These are phyloP conservation scores for Diaporthe eres DNA, from an alignment of 2,329 filamentous ascomycete species.

Conservation along the genomic window DNA sequence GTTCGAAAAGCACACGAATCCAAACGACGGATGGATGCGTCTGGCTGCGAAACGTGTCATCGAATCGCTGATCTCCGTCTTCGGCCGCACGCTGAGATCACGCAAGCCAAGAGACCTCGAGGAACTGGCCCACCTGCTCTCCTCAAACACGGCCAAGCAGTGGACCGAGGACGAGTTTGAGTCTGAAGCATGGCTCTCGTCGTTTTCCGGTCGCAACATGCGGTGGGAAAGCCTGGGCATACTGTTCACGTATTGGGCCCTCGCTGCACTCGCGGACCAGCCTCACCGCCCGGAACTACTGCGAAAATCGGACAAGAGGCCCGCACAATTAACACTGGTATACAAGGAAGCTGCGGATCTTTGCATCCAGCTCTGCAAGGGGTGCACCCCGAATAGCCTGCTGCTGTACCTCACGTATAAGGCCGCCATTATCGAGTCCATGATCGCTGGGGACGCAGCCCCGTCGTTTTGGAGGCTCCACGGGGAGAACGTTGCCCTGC, in stretches of 20 bases:
- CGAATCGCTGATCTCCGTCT: slow-evolving; percentile 50
- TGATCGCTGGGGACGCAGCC: slow-evolving; percentile 58
- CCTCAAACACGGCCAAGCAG: slow-evolving; percentile 54
- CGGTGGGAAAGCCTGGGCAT: slow-evolving; percentile 61
- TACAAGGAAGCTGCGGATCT: slow-evolving; percentile 49
- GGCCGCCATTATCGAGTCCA: slow-evolving; percentile 53
- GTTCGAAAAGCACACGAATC: slow-evolving; percentile 44
- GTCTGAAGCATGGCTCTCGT: slow-evolving; percentile 54
- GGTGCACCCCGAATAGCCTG: slow-evolving; percentile 52
- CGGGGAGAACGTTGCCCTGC: slow-evolving; percentile 54
- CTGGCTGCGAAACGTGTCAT: slow-evolving; percentile 49
- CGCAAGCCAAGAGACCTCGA: slow-evolving; percentile 51
- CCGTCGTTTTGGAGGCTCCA: slow-evolving; percentile 53
- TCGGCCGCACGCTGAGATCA: slow-evolving; percentile 49
- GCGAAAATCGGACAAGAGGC: neutral
- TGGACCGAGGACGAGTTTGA: slow-evolving; percentile 53
- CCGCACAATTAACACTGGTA: slow-evolving; percentile 41
- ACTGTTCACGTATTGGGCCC: slow-evolving; percentile 49
- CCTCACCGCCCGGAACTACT: slow-evolving; percentile 23
- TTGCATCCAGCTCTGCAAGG: slow-evolving; percentile 50
- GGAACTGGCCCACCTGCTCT: slow-evolving; percentile 53
- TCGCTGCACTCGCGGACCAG: slow-evolving; percentile 35
- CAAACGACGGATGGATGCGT: slow-evolving; percentile 52
- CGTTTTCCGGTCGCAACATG: slow-evolving; percentile 55
- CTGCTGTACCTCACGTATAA: slow-evolving; percentile 55